Base-by-base conservation (phyloP, 768 basidiomycete species). In the Rhodotorula graminis region DNA sequence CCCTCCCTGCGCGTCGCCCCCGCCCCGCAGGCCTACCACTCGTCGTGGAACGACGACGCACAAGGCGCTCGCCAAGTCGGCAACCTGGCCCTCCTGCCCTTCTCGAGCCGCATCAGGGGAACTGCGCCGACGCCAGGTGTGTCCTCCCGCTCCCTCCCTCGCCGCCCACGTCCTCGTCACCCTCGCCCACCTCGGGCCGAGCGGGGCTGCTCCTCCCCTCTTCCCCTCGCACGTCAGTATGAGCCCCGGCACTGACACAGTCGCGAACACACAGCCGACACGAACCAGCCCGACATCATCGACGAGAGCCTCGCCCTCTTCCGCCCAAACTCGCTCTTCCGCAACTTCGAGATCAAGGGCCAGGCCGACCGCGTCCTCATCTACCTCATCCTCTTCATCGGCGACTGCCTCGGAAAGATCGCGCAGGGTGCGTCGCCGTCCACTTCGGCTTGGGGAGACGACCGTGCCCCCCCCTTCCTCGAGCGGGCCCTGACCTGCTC, bases 251-350 rank as follows among this genome's bases (percentile, higher is more conserved):
- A 19, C 55, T 18, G 40, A 46, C 52, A 7, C 33, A 1, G 19
- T 4, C 37, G 11, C 6, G n/a, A 14, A 2, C 59, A 12, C 27
- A 10, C 80, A 94, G 94, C 89, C 67, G 92, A 95, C 80, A 85
- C 87, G 3, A 85, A 87, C 16, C 83, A 88, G 71, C 86, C 87
- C 40, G 96, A 99, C 81, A 93, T 98, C 77, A 86, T 98, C 76
- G 94, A 97, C 82, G 96, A 99, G 82, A 89, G 93, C 3, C 84
- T 99, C 59, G 91, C 95, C 83, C 88, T 98, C 71, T 99, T 99
- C 84, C 90, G 96, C 67, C 94, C 95, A 79, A 99, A 99, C 83
- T 96, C 94, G 50, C 89, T 99, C 72, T 99, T 99, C 84, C 90
- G 96, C 79, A 98, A 98, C 84, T 99, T 98, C 78, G 96, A 99